Percentiles rank a stretch among this genome's conserved stretches.
phyloP scores from a whole-genome alignment of 1,284 basidiomycete species.

The Somion occarium region DNA sequence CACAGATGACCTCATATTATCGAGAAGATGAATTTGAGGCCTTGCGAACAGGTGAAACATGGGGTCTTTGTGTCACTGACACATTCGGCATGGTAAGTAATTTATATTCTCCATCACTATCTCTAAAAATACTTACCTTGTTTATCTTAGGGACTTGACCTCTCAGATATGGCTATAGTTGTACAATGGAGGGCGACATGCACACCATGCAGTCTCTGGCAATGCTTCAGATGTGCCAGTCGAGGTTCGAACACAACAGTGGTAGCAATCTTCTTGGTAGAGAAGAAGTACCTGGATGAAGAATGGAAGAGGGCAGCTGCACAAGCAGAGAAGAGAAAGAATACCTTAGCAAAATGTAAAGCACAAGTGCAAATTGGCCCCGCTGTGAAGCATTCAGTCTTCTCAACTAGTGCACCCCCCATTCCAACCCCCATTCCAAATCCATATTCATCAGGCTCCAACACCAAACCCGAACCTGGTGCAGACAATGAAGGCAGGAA shows the following conservation, averaged over 20 bases:
- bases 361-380: neutral
- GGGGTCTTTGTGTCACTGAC: neutral
- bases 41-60: neutral
- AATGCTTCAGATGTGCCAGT: neutral
- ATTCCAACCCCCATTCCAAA: neutral
- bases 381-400: neutral
- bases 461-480: neutral
- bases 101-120: neutral
- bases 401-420: neutral
- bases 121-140: neutral
- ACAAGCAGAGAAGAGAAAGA: neutral
- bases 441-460: neutral
- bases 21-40: neutral
- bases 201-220: neutral
- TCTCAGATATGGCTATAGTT: neutral
- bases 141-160: neutral
- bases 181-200: neutral
- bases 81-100: neutral
- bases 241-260: neutral
- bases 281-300: conserved; percentile 1
- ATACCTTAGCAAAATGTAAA: neutral
- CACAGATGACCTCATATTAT: neutral
- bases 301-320: neutral
- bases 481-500: neutral
- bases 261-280: neutral